Percentiles rank a stretch among this genome's conserved stretches.
phyloP scores from a whole-genome alignment of 495 filamentous ascomycete genomes.

The Penicillium verhagenii region DNA sequence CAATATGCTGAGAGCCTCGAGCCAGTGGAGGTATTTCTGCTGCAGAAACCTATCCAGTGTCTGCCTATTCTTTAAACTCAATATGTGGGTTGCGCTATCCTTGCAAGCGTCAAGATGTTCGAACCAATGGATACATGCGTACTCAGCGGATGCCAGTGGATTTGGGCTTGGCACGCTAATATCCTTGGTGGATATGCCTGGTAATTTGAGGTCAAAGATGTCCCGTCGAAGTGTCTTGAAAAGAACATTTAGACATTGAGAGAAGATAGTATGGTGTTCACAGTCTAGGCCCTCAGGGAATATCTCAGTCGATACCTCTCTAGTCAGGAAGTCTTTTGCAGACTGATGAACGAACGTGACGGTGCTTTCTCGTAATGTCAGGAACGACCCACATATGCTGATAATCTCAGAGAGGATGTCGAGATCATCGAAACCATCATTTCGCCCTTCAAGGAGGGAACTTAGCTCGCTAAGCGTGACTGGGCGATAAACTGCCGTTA shows the following conservation, averaged over 20 bases:
- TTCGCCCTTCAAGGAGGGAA: neutral
- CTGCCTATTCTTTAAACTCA: neutral
- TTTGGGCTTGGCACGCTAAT: neutral
- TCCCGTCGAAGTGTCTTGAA: neutral
- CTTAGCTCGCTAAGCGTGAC: neutral
- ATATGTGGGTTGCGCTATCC: neutral
- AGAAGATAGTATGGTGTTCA: neutral
- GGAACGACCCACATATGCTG: neutral
- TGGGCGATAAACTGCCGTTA: neutral
- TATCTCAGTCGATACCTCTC: neutral
- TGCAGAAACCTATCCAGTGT: neutral
- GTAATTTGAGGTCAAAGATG: neutral
- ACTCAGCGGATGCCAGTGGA: neutral
- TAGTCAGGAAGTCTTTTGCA: constrained; percentile 2
- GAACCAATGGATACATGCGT: neutral
- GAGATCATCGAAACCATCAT: neutral
- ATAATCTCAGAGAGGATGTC: neutral
- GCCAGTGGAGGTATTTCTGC: constrained; percentile 6
- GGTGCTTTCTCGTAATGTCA: neutral
- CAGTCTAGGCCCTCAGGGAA: neutral
- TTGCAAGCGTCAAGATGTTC: neutral
- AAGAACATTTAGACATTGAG: neutral
- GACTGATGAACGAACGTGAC: constrained; percentile 8
- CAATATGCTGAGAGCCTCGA: neutral
- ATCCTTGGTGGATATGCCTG: neutral